phyloP scores from a whole-genome alignment of 2,329 filamentous ascomycete species.

The Botrytis tulipae region DNA sequence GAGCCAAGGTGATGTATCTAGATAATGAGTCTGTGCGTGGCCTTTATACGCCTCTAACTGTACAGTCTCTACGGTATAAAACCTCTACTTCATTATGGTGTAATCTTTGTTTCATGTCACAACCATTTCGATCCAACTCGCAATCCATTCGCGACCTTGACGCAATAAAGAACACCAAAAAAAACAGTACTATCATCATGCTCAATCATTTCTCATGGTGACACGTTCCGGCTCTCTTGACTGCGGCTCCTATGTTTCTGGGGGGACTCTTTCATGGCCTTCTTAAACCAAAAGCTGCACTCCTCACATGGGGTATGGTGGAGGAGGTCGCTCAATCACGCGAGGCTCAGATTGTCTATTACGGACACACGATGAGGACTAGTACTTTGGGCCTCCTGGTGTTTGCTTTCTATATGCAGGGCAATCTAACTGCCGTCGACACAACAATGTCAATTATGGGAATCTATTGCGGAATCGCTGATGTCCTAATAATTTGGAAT shows the following conservation, averaged over 20 bases:
- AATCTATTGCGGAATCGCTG: background rate
- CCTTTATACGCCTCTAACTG: no score
- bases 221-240: background rate
- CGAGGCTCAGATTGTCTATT: background rate
- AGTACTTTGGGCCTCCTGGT: background rate
- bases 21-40: no score
- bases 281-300: background rate
- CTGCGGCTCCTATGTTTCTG: background rate
- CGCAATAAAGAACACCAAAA: no score
- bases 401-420: background rate
- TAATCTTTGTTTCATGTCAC: no score
- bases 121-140: no score
- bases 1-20: no score
- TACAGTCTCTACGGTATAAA: no score
- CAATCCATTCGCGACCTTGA: no score
- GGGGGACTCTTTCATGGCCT: background rate
- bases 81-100: no score
- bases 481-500: background rate
- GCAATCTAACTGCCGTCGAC: background rate
- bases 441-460: background rate
- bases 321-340: background rate
- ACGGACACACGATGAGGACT: conserved; percentile 7
- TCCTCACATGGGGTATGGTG: background rate
- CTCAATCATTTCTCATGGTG: background rate
- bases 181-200: background rate